Evolutionary conservation across 257 asterid genomes (phyloP), one percentile per base, ranked within the genome.

Genomic region (Coffea eugenioides): DNA sequence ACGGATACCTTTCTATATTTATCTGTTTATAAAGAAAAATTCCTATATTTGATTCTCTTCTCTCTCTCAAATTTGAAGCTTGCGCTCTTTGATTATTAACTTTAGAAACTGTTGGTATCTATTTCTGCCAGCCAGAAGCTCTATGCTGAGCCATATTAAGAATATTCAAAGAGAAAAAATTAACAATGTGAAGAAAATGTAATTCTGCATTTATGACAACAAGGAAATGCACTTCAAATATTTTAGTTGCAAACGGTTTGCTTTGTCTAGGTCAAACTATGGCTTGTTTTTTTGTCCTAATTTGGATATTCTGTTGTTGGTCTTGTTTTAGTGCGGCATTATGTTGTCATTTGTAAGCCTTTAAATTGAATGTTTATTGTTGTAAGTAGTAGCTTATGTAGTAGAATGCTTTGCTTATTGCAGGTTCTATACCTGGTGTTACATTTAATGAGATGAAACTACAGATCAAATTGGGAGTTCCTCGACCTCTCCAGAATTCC

Each of bases 361-460:
- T 25, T 62, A n/a, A 36, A 36, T 62, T 62, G 68, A 62, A n/a
- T 3, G 25, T n/a, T n/a, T 56, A 16, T 56, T 62, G 25, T 64
- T 12, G 7, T 25, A 64, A 62, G 68, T 62, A n/a, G 69, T 39
- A 51, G 14, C 52, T n/a, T 27, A 2, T n/a, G 20, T 43, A 61
- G 71, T 5, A 77, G 69, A 43, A 69, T 66, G 46, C 18, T 81
- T 81, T 61, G 49, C 27, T 79, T 86, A 66, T 14, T 74, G 71
- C 88, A 92, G 97, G 98, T 73, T 86, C 90, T 18, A 89, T 95
- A 83, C 99, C 99, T 54, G 99, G 99, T 65, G 97, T 95, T 80
- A 84, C 98, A 2, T 92, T 92, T 71, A 92, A 89, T 11, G 93
- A 92, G 93, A 95, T 93, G 99, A 95, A 95, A 82, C 89, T 95